Percentiles rank a stretch among this genome's conserved stretches.
phyloP scores from a whole-genome alignment of 805 yeast species.

The Ogataea siamensis region DNA sequence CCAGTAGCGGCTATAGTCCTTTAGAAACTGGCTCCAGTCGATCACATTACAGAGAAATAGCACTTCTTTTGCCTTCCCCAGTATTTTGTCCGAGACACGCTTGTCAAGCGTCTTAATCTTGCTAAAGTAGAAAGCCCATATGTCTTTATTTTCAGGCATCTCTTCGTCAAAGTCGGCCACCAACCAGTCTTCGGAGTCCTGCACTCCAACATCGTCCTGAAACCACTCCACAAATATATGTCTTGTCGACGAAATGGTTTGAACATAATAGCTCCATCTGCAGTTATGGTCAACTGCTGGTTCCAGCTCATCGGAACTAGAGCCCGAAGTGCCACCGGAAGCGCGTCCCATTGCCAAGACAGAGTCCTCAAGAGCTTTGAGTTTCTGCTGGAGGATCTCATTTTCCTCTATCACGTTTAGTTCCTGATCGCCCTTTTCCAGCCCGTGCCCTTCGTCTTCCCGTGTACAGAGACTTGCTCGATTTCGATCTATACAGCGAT shows the following conservation, averaged over 20 bases:
- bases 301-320: no score
- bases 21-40: conserved; percentile 59
- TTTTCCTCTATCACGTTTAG: conserved; percentile 22
- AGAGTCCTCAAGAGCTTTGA: neutral
- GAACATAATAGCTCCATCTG: neutral
- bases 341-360: no score
- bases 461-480: conserved; percentile 28
- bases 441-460: conserved; percentile 32
- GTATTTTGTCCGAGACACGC: neutral
- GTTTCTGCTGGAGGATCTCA: conserved; percentile 17
- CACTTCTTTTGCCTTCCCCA: neutral
- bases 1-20: conserved; percentile 50
- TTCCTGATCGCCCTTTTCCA: conserved; percentile 12
- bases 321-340: no score
- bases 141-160: neutral
- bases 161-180: neutral
- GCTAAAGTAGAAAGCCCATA: conserved; percentile 1
- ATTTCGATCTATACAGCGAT: conserved; percentile 36
- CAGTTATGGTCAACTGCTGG: no score
- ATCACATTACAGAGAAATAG: conserved; percentile 43
- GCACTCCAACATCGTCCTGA: neutral
- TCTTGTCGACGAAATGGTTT: neutral
- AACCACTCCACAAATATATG: neutral
- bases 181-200: conserved; percentile 24
- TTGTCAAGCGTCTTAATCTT: neutral